Conservation (phyloP, 2,329 filamentous ascomycete genomes). For the Ampelomyces quisqualis region DNA sequence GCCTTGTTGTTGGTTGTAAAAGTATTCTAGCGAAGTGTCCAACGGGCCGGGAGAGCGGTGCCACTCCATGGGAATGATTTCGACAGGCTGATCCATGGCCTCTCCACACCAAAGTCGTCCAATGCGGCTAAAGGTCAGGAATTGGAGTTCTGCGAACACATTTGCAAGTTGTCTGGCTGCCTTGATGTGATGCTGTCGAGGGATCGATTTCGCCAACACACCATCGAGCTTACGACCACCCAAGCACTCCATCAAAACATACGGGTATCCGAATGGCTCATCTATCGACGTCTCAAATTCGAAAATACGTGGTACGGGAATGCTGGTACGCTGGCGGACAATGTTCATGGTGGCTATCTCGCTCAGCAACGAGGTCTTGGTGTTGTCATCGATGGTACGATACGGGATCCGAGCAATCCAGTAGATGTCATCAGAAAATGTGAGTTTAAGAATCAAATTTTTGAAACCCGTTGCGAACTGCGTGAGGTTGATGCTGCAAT, state of each 20-base stretch:
- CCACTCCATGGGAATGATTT: constrained; percentile 19
- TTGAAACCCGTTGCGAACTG: constrained; percentile 39
- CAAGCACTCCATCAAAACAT: constrained; percentile 17
- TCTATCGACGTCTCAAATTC: constrained; percentile 15
- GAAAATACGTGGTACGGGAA: constrained; percentile 14
- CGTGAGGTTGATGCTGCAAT: constrained; percentile 34
- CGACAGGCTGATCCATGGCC: constrained; percentile 14
- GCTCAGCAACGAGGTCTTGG: constrained; percentile 15
- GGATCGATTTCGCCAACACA: constrained; percentile 14
- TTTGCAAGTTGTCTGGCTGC: constrained; percentile 17
- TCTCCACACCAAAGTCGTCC: constrained; percentile 20
- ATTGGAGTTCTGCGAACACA: constrained; percentile 16
- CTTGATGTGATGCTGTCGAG: constrained; percentile 13
- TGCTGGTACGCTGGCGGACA: constrained; percentile 15
- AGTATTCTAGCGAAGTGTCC: constrained; percentile 16
- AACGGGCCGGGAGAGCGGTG: constrained; percentile 17
- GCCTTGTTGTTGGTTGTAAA: constrained; percentile 16
- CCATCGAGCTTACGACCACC: constrained; percentile 11
- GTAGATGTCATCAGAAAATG: constrained; percentile 15
- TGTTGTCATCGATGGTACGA: constrained; percentile 12
- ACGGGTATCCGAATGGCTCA: constrained; percentile 14
- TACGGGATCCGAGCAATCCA: constrained; percentile 17
- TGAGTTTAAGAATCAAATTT: constrained; percentile 21
- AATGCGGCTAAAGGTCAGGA: constrained; percentile 17
- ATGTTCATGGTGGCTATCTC: constrained; percentile 18